Evolutionary conservation across 352 stramenopile genomes (phyloP).

Genomic region (Phytophthora sp.): DNA sequence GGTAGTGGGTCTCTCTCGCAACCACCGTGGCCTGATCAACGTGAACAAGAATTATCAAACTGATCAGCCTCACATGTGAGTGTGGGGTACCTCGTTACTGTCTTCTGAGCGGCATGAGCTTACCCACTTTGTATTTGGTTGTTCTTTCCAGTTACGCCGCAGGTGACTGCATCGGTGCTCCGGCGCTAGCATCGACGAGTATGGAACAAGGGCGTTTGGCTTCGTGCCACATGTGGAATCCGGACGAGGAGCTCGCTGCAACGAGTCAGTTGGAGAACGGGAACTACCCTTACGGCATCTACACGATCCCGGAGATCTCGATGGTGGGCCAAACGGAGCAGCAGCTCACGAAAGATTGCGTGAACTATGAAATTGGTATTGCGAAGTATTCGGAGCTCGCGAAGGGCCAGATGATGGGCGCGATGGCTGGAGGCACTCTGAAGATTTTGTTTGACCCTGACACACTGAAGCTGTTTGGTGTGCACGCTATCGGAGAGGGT

Average conservation of each 20-base stretch:
- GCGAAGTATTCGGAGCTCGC: constrained; percentile 89
- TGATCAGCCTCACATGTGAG: constrained; percentile 76
- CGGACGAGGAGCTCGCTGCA: constrained; percentile 48
- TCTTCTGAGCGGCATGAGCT: background rate
- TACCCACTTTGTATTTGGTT: constrained; percentile 1
- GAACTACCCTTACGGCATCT: constrained; percentile 92
- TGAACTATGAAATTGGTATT: constrained; percentile 90
- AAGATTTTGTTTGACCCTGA: constrained; percentile 90
- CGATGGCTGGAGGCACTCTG: constrained; percentile 78
- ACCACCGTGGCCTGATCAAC: constrained; percentile 81
- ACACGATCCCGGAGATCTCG: constrained; percentile 92
- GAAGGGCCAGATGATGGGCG: constrained; percentile 91
- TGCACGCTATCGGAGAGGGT: constrained; percentile 90
- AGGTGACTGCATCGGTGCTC: constrained; percentile 90
- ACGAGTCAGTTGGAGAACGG: constrained; percentile 78
- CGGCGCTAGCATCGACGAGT: constrained; percentile 86
- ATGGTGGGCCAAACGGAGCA: constrained; percentile 93
- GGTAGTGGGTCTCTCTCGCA: constrained; percentile 75
- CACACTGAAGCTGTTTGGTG: constrained; percentile 81
- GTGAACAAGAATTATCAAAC: constrained; percentile 92
- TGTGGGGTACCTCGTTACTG: background rate
- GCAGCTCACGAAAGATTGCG: constrained; percentile 76
- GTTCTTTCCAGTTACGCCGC: constrained; percentile 68
- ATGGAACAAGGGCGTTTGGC: constrained; percentile 90
- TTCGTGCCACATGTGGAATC: constrained; percentile 87